Percentiles rank a stretch among this genome's conserved stretches.
phyloP scores from a whole-genome alignment of 2,329 filamentous ascomycete genomes.

The Parasarocladium wereldwijsianum region DNA sequence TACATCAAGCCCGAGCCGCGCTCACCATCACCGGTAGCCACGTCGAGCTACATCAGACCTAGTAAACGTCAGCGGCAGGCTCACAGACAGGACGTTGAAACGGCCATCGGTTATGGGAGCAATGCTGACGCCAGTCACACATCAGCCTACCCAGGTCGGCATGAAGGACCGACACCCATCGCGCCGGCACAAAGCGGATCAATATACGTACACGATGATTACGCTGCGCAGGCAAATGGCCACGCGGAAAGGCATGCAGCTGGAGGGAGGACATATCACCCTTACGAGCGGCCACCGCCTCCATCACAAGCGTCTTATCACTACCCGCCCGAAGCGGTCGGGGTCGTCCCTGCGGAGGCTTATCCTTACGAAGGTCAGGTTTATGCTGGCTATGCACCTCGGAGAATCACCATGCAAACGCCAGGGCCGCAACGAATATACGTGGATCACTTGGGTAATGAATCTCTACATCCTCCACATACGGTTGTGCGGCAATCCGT shows the following conservation, averaged over 20 bases:
- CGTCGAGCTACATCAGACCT: constrained; percentile 36
- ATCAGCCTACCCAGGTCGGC: too few relatives aligned
- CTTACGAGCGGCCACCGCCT: too few relatives aligned
- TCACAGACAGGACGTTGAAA: constrained; percentile 22
- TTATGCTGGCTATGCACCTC: too few relatives aligned
- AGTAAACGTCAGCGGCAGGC: constrained; percentile 40
- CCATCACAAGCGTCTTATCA: too few relatives aligned
- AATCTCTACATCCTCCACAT: constrained; percentile 49
- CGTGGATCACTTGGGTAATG: constrained; percentile 69
- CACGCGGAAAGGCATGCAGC: too few relatives aligned
- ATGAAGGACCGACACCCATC: too few relatives aligned
- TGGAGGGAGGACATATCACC: too few relatives aligned
- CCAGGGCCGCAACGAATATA: constrained; percentile 53
- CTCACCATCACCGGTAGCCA: constrained; percentile 44
- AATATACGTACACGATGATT: too few relatives aligned
- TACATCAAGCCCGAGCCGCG: constrained; percentile 51
- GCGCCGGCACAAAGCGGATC: constrained; percentile 15
- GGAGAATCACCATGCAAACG: constrained; percentile 29
- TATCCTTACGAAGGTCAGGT: constrained; percentile 37
- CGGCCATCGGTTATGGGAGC: too few relatives aligned
- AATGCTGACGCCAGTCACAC: too few relatives aligned
- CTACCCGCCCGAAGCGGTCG: too few relatives aligned
- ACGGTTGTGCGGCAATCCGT: constrained; percentile 34
- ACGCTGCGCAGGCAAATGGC: too few relatives aligned
- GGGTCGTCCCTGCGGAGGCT: constrained; percentile 28